Conservation (phyloP, 768 basidiomycete species). For the Nidula microcarpa region DNA sequence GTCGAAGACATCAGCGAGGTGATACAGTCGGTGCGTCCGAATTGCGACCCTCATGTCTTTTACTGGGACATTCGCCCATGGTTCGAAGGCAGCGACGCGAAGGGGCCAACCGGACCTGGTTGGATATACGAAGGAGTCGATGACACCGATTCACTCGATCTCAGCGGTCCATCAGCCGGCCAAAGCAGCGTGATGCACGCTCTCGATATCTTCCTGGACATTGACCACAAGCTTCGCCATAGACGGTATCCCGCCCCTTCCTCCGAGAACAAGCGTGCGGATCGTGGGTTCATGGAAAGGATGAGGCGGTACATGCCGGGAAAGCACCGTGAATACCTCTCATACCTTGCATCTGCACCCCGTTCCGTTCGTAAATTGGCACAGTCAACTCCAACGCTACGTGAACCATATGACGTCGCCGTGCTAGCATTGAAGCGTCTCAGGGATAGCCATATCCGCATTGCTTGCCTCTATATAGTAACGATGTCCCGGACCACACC, state of each 20-base stretch:
- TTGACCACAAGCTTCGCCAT: conserved; percentile 80
- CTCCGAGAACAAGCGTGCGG: conserved; percentile 59
- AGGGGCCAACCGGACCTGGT: conserved; percentile 41
- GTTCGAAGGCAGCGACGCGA: conserved; percentile 80
- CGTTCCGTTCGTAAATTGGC: conserved; percentile 65
- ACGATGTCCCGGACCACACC: conserved; percentile 70
- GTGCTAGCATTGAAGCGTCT: conserved; percentile 78
- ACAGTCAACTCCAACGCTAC: conserved; percentile 50
- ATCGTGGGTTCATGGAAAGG: conserved; percentile 82
- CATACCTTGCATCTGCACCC: conserved; percentile 55
- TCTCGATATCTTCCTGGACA: conserved; percentile 80
- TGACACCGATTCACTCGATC: conserved; percentile 53
- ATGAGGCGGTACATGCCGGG: conserved; percentile 97
- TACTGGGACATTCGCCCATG: conserved; percentile 90
- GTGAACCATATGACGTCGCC: conserved; percentile 76
- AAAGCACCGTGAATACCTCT: conserved; percentile 81
- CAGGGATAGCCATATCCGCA: conserved; percentile 84
- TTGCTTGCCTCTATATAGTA: conserved; percentile 86
- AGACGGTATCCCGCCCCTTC: conserved; percentile 69
- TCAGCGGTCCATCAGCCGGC: conserved; percentile 89
- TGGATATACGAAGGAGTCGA: conserved; percentile 84
- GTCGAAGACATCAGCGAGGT: conserved; percentile 73
- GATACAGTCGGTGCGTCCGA: conserved; percentile 63
- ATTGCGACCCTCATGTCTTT: conserved; percentile 83
- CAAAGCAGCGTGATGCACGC: conserved; percentile 92